Base-by-base conservation (phyloP, 1,284 basidiomycete species). In the Cutaneotrichosporon sp. region DNA sequence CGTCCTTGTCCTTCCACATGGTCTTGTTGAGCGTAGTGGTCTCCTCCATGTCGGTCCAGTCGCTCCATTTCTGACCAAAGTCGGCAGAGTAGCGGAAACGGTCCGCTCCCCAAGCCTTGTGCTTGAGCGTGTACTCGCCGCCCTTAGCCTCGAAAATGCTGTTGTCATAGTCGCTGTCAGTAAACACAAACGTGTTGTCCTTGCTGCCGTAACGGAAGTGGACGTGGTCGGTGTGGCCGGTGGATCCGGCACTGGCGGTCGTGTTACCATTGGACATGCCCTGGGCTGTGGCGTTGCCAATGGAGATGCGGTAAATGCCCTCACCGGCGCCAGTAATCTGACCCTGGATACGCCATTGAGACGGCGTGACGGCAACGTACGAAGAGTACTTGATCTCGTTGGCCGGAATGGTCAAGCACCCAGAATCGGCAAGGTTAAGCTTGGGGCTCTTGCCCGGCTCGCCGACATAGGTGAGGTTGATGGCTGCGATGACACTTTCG, bases 101-200 rank as follows among this genome's bases (percentile, higher is more conserved):
- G 61, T 93, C 89, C n/a, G 90, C 90, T 47, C 90, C 90, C 44
- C 80, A 80, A 3, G 90, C 90, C 44, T 80, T 81, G 75, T 93
- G 90, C 2, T 81, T 83, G 69, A 90, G 88, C 3, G 79, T 82
- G 71, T 86, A 90, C 59, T 83, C 76, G 44, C 81, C 83, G 58
- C 81, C 76, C 8, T 80, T 77, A 49, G 80, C 78, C 18, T 78
- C 78, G 66, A 92, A 84, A 2, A 87, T 79, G 38, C 74, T 76
- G 40, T 75, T 78, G 69, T 60, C 64, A 68, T 90, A 92, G 64
- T 91, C 88, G 26, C 58, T 55, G 33, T 82, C 79, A 2, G 87
- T 86, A 79, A 87, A 90, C 9, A 92, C 83, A 76, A 94, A 84
- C 17, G 86, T 80, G 67, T 94, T 93, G 65, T 81, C 72, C 1